These are phyloP conservation scores for Zelonia costaricensis DNA, from an alignment of 208 protist genomes.

Conservation along the genomic window DNA sequence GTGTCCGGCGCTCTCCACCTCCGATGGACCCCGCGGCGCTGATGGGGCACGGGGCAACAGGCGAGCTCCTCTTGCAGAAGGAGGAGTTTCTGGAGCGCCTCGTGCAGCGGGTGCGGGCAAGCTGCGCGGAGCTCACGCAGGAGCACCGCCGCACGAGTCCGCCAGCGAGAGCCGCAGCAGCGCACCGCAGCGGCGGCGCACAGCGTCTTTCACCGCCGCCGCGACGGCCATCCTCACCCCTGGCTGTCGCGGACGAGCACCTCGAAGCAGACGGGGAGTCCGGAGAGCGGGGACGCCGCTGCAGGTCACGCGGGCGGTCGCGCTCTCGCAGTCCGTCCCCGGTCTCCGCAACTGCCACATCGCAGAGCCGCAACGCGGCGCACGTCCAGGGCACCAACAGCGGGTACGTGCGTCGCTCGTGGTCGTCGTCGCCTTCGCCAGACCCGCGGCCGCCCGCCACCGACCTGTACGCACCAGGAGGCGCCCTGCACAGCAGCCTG, in stretches of 20 bases:
- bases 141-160: neutral
- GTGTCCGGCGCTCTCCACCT: neutral
- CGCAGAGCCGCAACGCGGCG: no score
- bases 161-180: neutral
- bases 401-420: neutral
- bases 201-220: neutral
- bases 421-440: constrained; percentile 15
- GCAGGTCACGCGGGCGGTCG: neutral
- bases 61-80: constrained; percentile 27
- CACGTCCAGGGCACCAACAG: no score
- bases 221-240: neutral
- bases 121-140: constrained; percentile 4
- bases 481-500: constrained; percentile 33
- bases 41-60: neutral
- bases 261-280: no score
- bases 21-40: neutral
- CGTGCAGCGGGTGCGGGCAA: constrained; percentile 24
- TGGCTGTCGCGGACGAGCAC: no score
- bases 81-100: constrained; percentile 28
- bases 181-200: neutral
- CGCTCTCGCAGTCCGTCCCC: constrained; percentile 22
- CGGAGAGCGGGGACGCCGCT: no score
- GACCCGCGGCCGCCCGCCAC: constrained; percentile 32
- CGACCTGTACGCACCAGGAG: constrained; percentile 28
- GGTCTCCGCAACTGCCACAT: neutral